Evolutionary conservation across 2,329 filamentous ascomycete genomes (phyloP).

Genomic region (Claviceps sp.): DNA sequence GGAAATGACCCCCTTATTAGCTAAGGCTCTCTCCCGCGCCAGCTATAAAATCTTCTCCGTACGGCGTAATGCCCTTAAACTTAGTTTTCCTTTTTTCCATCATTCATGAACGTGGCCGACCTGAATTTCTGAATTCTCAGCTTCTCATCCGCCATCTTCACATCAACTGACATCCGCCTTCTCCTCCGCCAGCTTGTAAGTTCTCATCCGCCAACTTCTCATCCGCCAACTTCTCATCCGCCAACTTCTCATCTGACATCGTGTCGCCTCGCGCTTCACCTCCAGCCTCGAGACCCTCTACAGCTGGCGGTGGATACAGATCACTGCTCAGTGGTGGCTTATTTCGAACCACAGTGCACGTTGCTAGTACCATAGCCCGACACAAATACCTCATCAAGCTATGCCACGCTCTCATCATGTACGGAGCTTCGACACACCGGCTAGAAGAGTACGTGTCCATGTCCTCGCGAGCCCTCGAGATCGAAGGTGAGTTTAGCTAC

Average conservation of each 20-base stretch:
- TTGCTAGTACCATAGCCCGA: slow-evolving; percentile 59
- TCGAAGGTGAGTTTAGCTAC: slow-evolving; percentile 85
- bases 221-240: no score
- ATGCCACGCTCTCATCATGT: slow-evolving; percentile 77
- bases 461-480: slow-evolving; percentile 77
- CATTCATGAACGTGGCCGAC: no score
- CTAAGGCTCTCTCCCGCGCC: slow-evolving; percentile 4
- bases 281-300: slow-evolving; percentile 26
- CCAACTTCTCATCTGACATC: no score
- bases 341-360: slow-evolving; percentile 40
- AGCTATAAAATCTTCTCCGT: background rate
- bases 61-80: background rate
- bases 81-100: no score
- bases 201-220: no score
- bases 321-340: slow-evolving; percentile 25
- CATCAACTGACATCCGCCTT: no score
- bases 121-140: no score
- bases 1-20: slow-evolving; percentile 4
- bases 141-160: no score
- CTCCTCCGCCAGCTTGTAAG: no score
- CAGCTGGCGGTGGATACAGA: slow-evolving; percentile 14
- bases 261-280: slow-evolving; percentile 30
- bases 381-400: slow-evolving; percentile 76
- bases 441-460: slow-evolving; percentile 86
- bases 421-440: slow-evolving; percentile 81